A percentile compares a stretch with the other conserved stretches of the same genome.
These are phyloP conservation scores for Auricularia heimuer DNA, from an alignment of 768 basidiomycete species.

Conservation along the genomic window DNA sequence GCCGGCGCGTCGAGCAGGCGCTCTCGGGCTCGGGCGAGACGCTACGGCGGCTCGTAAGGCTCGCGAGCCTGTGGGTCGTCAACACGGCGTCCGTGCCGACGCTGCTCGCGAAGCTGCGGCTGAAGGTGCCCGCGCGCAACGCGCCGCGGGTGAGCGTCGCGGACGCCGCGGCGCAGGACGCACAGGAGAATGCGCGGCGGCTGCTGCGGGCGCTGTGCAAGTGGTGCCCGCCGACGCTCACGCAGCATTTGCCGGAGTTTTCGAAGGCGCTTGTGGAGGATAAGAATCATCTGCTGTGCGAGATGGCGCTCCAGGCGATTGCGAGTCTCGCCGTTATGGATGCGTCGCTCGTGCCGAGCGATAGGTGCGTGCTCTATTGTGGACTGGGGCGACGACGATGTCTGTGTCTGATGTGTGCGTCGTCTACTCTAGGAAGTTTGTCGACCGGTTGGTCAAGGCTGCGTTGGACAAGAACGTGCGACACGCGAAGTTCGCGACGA, in stretches of 20 bases:
- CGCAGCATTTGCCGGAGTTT: conserved; percentile 66
- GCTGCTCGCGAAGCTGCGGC: conserved; percentile 44
- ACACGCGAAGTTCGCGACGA: conserved; percentile 79
- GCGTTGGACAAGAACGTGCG: conserved; percentile 49
- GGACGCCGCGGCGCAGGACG: conserved; percentile 25
- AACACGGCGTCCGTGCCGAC: conserved; percentile 82
- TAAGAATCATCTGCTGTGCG: conserved; percentile 40
- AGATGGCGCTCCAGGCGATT: conserved; percentile 67
- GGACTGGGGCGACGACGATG: not conserved
- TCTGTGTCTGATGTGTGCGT: no score
- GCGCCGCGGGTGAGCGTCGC: conserved; percentile 24
- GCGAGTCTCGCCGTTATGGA: conserved; percentile 57
- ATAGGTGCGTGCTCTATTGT: conserved; percentile 46
- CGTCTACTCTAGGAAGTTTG: conserved; percentile 41
- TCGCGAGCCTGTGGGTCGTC: conserved; percentile 59
- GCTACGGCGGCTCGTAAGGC: conserved; percentile 59
- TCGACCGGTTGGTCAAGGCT: conserved; percentile 53
- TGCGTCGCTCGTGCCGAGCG: conserved; percentile 42
- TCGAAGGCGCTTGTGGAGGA: conserved; percentile 62
- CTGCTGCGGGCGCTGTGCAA: conserved; percentile 61
- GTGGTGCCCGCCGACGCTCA: conserved; percentile 61
- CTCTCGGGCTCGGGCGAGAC: conserved; percentile 47
- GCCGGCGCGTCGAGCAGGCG: conserved; percentile 64
- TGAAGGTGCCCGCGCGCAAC: conserved; percentile 33
- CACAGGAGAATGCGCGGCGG: conserved; percentile 39